These are phyloP conservation scores for Candida glucosophila DNA, from an alignment of 1,139 yeast species.

Conservation along the genomic window DNA sequence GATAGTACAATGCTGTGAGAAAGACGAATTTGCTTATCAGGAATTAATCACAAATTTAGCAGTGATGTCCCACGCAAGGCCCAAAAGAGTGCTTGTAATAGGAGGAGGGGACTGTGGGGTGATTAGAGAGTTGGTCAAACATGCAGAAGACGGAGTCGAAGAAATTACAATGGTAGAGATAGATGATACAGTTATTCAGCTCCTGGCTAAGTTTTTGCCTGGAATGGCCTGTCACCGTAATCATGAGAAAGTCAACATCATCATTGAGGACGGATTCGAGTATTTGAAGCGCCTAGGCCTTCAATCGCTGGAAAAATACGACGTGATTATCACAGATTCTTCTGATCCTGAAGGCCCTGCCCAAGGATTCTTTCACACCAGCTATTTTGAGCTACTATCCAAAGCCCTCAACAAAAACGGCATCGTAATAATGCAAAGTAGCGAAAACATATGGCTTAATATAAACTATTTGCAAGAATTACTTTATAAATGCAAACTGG, in stretches of 20 bases:
- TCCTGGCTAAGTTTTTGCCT: conserved; percentile 71
- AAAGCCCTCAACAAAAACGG: conserved; percentile 67
- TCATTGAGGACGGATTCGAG: conserved; percentile 85
- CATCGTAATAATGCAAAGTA: conserved; percentile 83
- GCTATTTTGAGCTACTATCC: conserved; percentile 65
- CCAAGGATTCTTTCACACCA: conserved; percentile 78
- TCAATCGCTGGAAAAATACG: conserved; percentile 36
- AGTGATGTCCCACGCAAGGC: conserved; percentile 63
- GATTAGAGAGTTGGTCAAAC: conserved; percentile 76
- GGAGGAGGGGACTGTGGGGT: conserved; percentile 98
- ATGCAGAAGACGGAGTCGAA: conserved; percentile 47
- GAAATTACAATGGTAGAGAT: conserved; percentile 80
- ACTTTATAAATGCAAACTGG: conserved; percentile 50
- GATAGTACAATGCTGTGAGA: conserved; percentile 79
- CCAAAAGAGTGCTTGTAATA: conserved; percentile 70
- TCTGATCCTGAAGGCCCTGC: conserved; percentile 99
- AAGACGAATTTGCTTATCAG: conserved; percentile 86
- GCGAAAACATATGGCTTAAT: conserved; percentile 90
- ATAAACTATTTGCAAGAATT: conserved; percentile 56
- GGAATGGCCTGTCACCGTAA: conserved; percentile 65
- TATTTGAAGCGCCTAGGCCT: conserved; percentile 42
- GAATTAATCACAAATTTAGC: conserved; percentile 84
- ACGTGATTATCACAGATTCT: conserved; percentile 89
- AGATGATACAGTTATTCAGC: conserved; percentile 75
- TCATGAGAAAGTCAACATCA: conserved; percentile 66